Evolutionary conservation across 2,329 filamentous ascomycete species (phyloP), one percentile per base, ranked within the genome.

Genomic region (Colletotrichum tropicicola): DNA sequence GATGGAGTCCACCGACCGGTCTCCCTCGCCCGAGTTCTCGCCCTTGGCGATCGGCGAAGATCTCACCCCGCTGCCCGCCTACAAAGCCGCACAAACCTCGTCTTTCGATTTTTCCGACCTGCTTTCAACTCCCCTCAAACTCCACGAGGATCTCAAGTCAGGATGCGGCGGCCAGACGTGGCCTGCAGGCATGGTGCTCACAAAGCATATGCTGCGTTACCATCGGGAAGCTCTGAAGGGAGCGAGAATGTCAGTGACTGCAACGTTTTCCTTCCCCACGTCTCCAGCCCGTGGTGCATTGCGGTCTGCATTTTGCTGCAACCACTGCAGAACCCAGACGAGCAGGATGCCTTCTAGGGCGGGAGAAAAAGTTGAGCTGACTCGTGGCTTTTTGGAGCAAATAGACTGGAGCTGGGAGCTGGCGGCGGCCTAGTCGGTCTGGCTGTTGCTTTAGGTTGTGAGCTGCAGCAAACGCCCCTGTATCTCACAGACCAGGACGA

Each of bases 141-240:
- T 98, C 15, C 91, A 92, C 72, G 94, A 98, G 77, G 94, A 98
- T 77, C 85, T 97, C 49, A 88, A 87, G 61, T 88, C 92, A 68
- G 96, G 96, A 66, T 98, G 96, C 77, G 96, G 96, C 51, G 96
- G 96, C 3, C 92, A 97, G 78, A 85, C 97, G 10, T 98, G 96
- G 96, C 95, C 94, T 3, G 95, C 95, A 1, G 96, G 96, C 10
- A 92, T 97, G 89, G 87, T 96, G 15, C 83, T 99, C 56, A 87
- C 92, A 19, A 93, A 91, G 77, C 97, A 98, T 75, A 87, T 98
- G 85, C 83, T 98, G 64, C 87, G 90, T 55, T 90, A 90, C 73
- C 91, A 92, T 71, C 82, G 81, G 67, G 79, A 86, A n/a, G 81
- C 87, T 69, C 77, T 97, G 68, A 78, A 78, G 61, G 82, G 86